phyloP scores from a whole-genome alignment of 2,329 filamentous ascomycete species.

The Thielaviopsis populi region DNA sequence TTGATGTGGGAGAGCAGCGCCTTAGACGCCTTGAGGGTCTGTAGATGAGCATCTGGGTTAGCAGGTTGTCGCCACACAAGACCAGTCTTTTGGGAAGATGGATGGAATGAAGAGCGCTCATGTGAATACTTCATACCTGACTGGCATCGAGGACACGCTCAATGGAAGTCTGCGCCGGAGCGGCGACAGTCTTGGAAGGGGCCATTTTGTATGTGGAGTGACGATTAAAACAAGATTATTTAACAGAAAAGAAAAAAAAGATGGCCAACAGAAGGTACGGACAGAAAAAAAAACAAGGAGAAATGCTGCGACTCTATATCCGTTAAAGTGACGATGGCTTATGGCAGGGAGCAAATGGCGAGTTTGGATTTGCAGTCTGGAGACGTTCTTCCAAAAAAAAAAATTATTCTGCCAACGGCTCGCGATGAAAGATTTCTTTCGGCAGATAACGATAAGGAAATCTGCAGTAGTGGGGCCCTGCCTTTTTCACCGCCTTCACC shows the following conservation, averaged over 20 bases:
- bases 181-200: constrained; percentile 12
- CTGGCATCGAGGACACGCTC: constrained; percentile 5
- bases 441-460: constrained; percentile 15
- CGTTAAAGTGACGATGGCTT: not conserved
- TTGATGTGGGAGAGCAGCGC: constrained; percentile 48
- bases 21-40: constrained; percentile 49
- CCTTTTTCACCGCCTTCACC: not conserved
- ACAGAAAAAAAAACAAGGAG: not conserved
- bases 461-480: constrained; percentile 4
- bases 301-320: not conserved
- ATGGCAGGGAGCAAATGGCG: not conserved
- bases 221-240: constrained; percentile 1
- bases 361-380: not conserved
- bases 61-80: not conserved
- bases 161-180: constrained; percentile 10
- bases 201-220: constrained; percentile 7
- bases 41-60: not conserved
- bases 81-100: not conserved
- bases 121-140: constrained; percentile 4
- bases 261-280: not conserved
- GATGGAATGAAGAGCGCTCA: not conserved
- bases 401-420: constrained; percentile 11
- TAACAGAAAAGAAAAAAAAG: not conserved
- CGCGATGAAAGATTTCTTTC: constrained; percentile 17
- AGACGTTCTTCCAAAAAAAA: constrained; percentile 4